These are phyloP conservation scores for Chytridiales sp. DNA, from an alignment of 371 early-diverging fungal species.

Conservation along the genomic window DNA sequence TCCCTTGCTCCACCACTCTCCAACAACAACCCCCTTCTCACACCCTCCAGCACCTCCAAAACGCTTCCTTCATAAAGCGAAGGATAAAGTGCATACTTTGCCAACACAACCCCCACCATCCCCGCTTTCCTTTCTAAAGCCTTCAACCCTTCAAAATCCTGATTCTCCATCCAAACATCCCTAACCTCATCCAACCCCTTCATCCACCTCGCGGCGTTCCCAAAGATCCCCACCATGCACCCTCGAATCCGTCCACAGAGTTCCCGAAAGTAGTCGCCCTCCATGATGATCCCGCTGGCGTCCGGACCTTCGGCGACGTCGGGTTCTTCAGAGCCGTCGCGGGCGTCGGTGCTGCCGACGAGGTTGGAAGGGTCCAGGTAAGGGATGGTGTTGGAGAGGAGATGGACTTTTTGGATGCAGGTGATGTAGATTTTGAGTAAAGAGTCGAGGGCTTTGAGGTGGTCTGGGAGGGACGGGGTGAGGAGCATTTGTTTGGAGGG, in stretches of 20 bases:
- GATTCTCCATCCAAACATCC: constrained; percentile 44
- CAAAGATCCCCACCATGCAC: constrained; percentile 41
- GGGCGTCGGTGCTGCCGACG: constrained; percentile 21
- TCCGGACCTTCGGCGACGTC: constrained; percentile 40
- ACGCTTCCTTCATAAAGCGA: constrained; percentile 34
- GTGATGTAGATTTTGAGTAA: constrained; percentile 37
- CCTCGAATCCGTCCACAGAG: constrained; percentile 45
- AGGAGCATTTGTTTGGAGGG: constrained; percentile 22
- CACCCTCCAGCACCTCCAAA: constrained; percentile 12
- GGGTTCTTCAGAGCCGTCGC: too few species aligned
- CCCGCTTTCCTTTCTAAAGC: constrained; percentile 27
- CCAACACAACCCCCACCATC: constrained; percentile 23
- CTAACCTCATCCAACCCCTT: constrained; percentile 28
- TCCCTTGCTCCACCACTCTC: not conserved
- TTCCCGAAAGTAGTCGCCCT: constrained; percentile 46
- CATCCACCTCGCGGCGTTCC: constrained; percentile 42
- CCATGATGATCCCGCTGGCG: constrained; percentile 34
- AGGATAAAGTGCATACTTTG: constrained; percentile 2
- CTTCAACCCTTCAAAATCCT: constrained; percentile 26
- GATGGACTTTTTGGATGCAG: constrained; percentile 31
- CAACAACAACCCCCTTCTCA: too few species aligned
- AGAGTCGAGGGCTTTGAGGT: constrained; percentile 32
- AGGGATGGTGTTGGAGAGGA: constrained; percentile 41
- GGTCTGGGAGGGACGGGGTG: constrained; percentile 34
- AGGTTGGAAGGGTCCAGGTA: constrained; percentile 42